Percentiles rank a stretch among this genome's conserved stretches.
These are phyloP conservation scores for Boletellus emodensis DNA, from an alignment of 768 basidiomycete genomes.

Conservation along the genomic window DNA sequence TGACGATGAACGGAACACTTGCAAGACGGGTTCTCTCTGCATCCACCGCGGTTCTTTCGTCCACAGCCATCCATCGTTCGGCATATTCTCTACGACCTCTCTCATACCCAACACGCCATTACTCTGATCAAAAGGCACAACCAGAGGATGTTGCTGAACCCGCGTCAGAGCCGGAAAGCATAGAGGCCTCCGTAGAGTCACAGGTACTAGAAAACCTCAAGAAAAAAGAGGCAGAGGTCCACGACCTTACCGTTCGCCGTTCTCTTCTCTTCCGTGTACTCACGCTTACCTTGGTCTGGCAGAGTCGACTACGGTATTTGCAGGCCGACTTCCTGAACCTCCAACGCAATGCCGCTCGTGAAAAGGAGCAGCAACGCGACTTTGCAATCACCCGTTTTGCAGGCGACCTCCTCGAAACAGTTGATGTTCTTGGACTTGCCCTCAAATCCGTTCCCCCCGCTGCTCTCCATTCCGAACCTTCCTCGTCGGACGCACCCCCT, in stretches of 20 bases:
- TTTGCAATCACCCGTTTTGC: constrained; percentile 94
- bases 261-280: not conserved
- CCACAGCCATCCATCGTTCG: constrained; percentile 42
- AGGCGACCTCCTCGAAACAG: constrained; percentile 80
- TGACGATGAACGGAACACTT: constrained; percentile 48
- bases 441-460: constrained; percentile 70
- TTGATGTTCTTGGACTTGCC: constrained; percentile 85
- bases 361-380: constrained; percentile 89
- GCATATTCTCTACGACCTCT: constrained; percentile 24
- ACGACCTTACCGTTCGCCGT: constrained; percentile 73
- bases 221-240: constrained; percentile 75
- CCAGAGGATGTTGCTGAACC: constrained; percentile 12
- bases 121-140: constrained; percentile 53
- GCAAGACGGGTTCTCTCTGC: constrained; percentile 53
- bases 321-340: constrained; percentile 96
- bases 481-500: constrained; percentile 23
- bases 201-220: constrained; percentile 56
- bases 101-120: constrained; percentile 39
- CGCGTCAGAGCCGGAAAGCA: constrained; percentile 13
- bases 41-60: constrained; percentile 56
- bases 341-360: constrained; percentile 84
- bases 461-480: constrained; percentile 34
- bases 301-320: constrained; percentile 88
- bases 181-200: constrained; percentile 32
- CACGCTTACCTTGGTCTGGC: constrained; percentile 8